These are phyloP conservation scores for Hymenoscyphus repandus DNA, from an alignment of 2,329 filamentous ascomycete species.

Conservation along the genomic window DNA sequence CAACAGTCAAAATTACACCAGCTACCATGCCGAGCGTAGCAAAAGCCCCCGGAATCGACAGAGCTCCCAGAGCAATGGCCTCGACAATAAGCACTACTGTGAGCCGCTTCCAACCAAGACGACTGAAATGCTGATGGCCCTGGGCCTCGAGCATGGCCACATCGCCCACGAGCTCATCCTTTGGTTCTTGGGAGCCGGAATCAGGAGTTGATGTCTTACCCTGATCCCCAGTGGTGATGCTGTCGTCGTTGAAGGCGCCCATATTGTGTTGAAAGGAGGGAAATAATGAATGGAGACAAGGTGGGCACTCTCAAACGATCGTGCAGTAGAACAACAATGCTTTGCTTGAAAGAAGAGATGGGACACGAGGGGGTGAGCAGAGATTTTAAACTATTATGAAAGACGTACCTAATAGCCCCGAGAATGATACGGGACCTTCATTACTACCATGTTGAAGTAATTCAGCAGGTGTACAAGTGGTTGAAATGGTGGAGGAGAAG, in stretches of 20 bases:
- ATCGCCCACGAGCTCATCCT: constrained; percentile 1
- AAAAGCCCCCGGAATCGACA: constrained; percentile 23
- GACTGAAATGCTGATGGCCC: constrained; percentile 16
- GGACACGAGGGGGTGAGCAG: not conserved
- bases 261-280: not conserved
- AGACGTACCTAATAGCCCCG: constrained; percentile 2
- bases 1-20: constrained; percentile 22
- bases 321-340: not conserved
- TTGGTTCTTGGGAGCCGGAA: not conserved
- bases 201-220: not conserved
- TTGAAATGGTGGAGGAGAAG: not conserved
- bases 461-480: not conserved
- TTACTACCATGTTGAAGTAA: not conserved
- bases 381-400: constrained; percentile 4
- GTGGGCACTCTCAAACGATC: not conserved
- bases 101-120: constrained; percentile 42
- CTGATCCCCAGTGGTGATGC: not conserved
- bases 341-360: not conserved
- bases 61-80: constrained; percentile 39
- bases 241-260: not conserved
- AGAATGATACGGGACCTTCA: not conserved
- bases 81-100: constrained; percentile 46
- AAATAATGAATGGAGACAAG: not conserved
- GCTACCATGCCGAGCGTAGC: constrained; percentile 26
- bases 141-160: constrained; percentile 1